Conservation (phyloP, 1,284 basidiomycete species). For the Apiotrichum gracile region DNA sequence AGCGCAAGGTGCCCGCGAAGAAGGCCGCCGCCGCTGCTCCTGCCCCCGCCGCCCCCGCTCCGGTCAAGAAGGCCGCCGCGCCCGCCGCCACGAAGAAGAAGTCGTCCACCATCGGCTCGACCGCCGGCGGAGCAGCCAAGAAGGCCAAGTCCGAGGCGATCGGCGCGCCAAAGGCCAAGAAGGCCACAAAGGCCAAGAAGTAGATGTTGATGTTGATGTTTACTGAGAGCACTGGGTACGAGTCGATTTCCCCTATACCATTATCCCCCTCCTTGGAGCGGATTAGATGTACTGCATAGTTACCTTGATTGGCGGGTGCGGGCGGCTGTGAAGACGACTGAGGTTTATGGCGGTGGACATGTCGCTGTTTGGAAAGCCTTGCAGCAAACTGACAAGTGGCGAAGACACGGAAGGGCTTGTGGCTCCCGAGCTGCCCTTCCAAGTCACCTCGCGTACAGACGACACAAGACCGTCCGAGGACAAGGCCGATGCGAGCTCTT, state of each 20-base stretch:
- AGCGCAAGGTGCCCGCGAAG: conserved; percentile 1
- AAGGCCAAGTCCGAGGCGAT: conserved; percentile 19
- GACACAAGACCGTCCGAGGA: no score
- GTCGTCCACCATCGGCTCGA: conserved; percentile 28
- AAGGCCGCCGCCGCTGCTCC: background rate
- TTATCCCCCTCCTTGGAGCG: background rate
- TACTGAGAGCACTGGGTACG: no score
- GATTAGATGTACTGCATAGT: conserved; percentile 3
- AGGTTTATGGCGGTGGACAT: conserved; percentile 44
- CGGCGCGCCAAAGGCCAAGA: conserved; percentile 6
- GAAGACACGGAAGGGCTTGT: no score
- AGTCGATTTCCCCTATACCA: background rate
- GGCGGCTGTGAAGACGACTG: background rate
- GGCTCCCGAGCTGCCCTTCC: no score
- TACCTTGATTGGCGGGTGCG: background rate
- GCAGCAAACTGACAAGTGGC: no score
- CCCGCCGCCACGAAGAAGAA: conserved; percentile 17
- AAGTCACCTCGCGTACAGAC: no score
- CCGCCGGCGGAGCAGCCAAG: conserved; percentile 12
- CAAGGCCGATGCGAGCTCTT: no score
- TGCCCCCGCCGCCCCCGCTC: background rate
- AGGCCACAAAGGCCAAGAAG: conserved; percentile 7
- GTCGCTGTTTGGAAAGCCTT: no score
- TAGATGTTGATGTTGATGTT: no score
- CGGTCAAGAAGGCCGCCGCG: conserved; percentile 1